Conservation (phyloP, 2,329 filamentous ascomycete genomes). For the Bipolaris victoriae region DNA sequence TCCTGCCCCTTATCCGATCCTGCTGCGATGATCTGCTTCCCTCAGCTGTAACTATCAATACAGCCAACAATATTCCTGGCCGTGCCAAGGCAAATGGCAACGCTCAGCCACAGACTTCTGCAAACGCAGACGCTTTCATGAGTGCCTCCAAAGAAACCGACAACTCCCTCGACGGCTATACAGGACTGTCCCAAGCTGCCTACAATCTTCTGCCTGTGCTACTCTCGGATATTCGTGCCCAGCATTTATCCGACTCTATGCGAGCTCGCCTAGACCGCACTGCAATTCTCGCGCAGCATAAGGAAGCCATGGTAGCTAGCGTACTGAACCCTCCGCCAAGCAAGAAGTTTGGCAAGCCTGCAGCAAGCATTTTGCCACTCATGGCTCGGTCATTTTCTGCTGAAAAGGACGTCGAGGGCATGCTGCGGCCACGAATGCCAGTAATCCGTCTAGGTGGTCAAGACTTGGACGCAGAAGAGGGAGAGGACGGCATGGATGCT, state of each 20-base stretch:
- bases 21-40: constrained; percentile 78
- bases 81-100: constrained; percentile 51
- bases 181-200: constrained; percentile 63
- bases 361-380: constrained; percentile 80
- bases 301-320: constrained; percentile 78
- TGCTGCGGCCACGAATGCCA: constrained; percentile 63
- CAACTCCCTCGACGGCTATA: constrained; percentile 45
- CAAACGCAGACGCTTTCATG: constrained; percentile 77
- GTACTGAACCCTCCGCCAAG: constrained; percentile 76
- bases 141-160: constrained; percentile 46
- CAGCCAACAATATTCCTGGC: constrained; percentile 48
- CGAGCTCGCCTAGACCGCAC: constrained; percentile 81
- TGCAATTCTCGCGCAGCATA: constrained; percentile 72
- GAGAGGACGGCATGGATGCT: constrained; percentile 29
- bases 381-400: constrained; percentile 69
- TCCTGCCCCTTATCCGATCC: constrained; percentile 66
- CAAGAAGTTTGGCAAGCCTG: constrained; percentile 65
- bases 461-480: constrained; percentile 31
- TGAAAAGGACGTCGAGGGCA: constrained; percentile 71
- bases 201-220: constrained; percentile 66
- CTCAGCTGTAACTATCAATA: constrained; percentile 38
- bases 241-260: constrained; percentile 71
- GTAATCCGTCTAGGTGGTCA: constrained; percentile 42
- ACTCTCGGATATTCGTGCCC: constrained; percentile 68
- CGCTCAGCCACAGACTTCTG: constrained; percentile 46